These are phyloP conservation scores for Puccinia polysora DNA, from an alignment of 1,284 basidiomycete species.

Conservation along the genomic window DNA sequence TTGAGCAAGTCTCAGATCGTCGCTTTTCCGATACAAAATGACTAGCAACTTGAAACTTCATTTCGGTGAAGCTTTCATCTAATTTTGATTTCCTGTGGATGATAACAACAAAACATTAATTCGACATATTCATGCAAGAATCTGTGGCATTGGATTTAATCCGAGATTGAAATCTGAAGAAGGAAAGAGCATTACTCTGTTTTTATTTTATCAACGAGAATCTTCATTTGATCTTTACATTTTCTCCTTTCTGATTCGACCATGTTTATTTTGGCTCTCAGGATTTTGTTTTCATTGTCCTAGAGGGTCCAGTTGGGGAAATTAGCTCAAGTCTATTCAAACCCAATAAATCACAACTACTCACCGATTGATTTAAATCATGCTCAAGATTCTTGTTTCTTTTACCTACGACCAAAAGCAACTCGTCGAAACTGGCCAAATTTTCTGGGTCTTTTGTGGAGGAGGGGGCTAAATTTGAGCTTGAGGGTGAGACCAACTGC, in stretches of 20 bases:
- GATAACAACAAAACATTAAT: neutral
- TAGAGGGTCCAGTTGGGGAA: neutral
- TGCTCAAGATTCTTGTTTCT: constrained; percentile 8
- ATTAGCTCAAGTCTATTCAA: no score
- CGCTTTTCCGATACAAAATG: constrained; percentile 9
- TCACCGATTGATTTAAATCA: constrained; percentile 9
- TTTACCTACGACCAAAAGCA: neutral
- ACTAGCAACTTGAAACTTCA: constrained; percentile 6
- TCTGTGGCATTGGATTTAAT: neutral
- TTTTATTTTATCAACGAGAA: neutral
- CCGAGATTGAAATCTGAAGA: neutral
- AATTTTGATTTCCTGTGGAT: constrained; percentile 10
- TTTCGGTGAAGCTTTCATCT: constrained; percentile 10
- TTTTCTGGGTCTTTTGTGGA: constrained; percentile 9
- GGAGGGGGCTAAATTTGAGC: neutral
- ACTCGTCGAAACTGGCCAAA: constrained; percentile 1
- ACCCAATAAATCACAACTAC: no score
- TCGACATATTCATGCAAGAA: neutral
- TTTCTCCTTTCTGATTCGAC: neutral
- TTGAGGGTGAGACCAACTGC: constrained; percentile 5
- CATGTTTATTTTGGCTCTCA: constrained; percentile 8
- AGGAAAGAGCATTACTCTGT: neutral
- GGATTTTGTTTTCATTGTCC: constrained; percentile 10
- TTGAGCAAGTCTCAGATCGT: neutral
- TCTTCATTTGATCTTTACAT: constrained; percentile 4